A percentile compares a stretch with the other conserved stretches of the same genome.
Conservation (phyloP, 208 protist genomes). For the Trichomonas tenax region DNA sequence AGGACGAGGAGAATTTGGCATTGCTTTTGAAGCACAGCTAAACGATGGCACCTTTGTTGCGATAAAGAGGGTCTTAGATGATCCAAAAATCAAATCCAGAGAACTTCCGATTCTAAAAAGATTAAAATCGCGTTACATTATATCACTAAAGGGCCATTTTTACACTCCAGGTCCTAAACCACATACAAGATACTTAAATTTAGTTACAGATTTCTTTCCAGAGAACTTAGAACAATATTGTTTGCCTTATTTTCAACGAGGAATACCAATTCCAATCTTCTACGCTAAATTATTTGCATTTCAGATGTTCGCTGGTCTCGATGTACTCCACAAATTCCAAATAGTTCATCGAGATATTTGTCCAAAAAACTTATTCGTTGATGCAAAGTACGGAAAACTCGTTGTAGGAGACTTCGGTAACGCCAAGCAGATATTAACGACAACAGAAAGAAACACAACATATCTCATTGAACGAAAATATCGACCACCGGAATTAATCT, state of each 20-base stretch:
- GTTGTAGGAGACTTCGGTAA: constrained; percentile 84
- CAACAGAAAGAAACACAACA: constrained; percentile 67
- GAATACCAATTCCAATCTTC: constrained; percentile 34
- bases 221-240: constrained; percentile 72
- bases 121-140: not conserved
- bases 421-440: constrained; percentile 40
- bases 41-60: not conserved
- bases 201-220: constrained; percentile 96
- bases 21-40: not conserved
- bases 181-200: constrained; percentile 83
- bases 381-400: constrained; percentile 56
- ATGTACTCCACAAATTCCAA: constrained; percentile 74
- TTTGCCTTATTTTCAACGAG: constrained; percentile 61
- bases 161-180: not conserved
- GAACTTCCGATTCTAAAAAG: not conserved
- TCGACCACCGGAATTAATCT: constrained; percentile 74
- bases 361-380: constrained; percentile 74
- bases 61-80: not conserved
- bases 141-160: not conserved
- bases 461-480: constrained; percentile 85
- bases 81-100: not conserved
- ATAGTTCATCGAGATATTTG: constrained; percentile 82
- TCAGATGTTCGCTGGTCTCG: constrained; percentile 79
- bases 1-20: not conserved
- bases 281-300: constrained; percentile 67